Base-by-base conservation (phyloP, 2,329 filamentous ascomycete genomes). In the Aureobasidium sp. region DNA sequence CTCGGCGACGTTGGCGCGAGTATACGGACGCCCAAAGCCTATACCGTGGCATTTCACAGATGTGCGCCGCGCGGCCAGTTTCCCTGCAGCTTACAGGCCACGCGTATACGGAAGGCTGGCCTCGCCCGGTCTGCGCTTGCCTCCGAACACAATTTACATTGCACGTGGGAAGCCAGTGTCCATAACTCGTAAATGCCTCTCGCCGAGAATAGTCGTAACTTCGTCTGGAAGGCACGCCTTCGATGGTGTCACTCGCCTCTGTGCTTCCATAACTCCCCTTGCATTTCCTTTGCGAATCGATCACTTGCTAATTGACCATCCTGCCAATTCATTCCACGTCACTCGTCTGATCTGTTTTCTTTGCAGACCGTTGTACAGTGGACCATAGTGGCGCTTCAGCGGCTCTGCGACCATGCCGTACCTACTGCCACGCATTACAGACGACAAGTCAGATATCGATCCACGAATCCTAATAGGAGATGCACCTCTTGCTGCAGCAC, bases 1-100 rank as follows among this genome's bases (percentile, higher is more conserved):
- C 27, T 48, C 45, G 17, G 45, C 48, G 48, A 52, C 48, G 48
- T 52, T 52, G 48, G 48, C 48, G 48, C 48, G 11, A 25, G 48
- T 14, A 37, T 52, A 52, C 48, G 48, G 20, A 37, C 48, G 48
- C 48, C 48, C 48, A 52, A 52, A 52, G 48, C 34, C 48, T 52
- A 52, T 37, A 52, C 29, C 29, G n/a, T 37, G 12, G 31, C n/a
- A 25, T 14, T 12, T 12, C 20, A 52, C 48, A 37, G 20, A 25
- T 3, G n/a, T 17, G 20, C 48, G 48, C 48, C 48, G 31, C 48
- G 48, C 48, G 48, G 34, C 20, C 31, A n/a, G 48, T 20, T 20
- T 36, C 17, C 15, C 12, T 17, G 29, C 48, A 52, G 31, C 11
- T 34, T 22, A 48, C 20, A 36, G 48, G 34, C 48, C 48, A 52